Conservation (phyloP, 2,329 filamentous ascomycete species). For the Pestalotiopsis sp. region DNA sequence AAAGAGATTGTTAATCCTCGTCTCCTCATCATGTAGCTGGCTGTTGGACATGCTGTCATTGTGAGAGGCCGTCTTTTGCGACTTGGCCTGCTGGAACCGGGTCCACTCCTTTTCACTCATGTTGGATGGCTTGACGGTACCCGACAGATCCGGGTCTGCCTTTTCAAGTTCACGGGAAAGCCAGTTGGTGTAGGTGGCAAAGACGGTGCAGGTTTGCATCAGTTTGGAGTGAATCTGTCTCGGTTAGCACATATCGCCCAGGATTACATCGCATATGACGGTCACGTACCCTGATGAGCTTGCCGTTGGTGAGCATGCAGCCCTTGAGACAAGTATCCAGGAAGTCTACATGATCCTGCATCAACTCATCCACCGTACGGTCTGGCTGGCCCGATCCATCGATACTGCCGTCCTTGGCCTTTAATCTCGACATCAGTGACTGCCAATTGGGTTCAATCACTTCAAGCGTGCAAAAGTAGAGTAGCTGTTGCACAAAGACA, state of each 20-base stretch:
- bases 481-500: conserved; percentile 92
- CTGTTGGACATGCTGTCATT: conserved; percentile 38
- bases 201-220: conserved; percentile 94
- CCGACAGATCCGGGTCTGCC: conserved; percentile 77
- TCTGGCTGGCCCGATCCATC: conserved; percentile 42
- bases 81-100: conserved; percentile 54
- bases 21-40: conserved; percentile 40
- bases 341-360: conserved; percentile 99
- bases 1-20: conserved; percentile 74
- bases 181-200: conserved; percentile 86
- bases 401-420: conserved; percentile 56
- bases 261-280: background rate
- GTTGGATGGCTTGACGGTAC: conserved; percentile 56
- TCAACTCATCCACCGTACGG: conserved; percentile 91
- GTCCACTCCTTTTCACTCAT: conserved; percentile 66
- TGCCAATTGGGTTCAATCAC: conserved; percentile 99
- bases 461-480: conserved; percentile 96
- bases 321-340: conserved; percentile 97
- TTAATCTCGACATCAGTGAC: conserved; percentile 85
- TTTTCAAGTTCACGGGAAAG: conserved; percentile 84
- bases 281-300: conserved; percentile 76
- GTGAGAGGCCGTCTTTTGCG: conserved; percentile 35
- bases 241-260: conserved; percentile 23
- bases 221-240: conserved; percentile 92
- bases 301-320: conserved; percentile 98